A percentile compares a stretch with the other conserved stretches of the same genome.
phyloP scores from a whole-genome alignment of 495 filamentous ascomycete species.

The Bacidia gigantensis region DNA sequence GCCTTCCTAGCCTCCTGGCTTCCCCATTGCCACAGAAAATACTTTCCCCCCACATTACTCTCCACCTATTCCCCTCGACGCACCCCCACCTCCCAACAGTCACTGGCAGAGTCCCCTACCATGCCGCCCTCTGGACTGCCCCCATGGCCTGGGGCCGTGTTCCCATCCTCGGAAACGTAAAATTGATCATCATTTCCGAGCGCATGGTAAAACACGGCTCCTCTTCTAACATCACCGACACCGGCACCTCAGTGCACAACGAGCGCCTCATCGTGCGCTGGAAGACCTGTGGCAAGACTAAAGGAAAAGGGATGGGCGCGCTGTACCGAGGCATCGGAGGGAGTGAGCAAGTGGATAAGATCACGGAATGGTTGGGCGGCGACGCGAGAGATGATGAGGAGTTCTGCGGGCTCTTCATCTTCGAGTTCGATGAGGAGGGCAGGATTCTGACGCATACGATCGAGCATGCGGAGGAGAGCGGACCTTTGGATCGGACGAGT shows the following conservation, averaged over 20 bases:
- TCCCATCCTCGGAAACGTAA: slow-evolving; percentile 77
- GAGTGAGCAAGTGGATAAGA: slow-evolving; percentile 35
- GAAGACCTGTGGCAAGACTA: slow-evolving; percentile 50
- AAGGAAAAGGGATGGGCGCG: slow-evolving; percentile 24
- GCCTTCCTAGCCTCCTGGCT: slow-evolving; percentile 73
- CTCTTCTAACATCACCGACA: slow-evolving; percentile 17
- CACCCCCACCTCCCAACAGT: slow-evolving; percentile 91
- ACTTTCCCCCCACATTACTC: slow-evolving; percentile 76
- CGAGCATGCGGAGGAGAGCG: slow-evolving; percentile 73
- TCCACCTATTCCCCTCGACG: slow-evolving; percentile 91
- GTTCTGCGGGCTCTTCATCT: slow-evolving; percentile 79
- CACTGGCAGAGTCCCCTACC: slow-evolving; percentile 76
- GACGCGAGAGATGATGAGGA: slow-evolving; percentile 34
- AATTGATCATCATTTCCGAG: slow-evolving; percentile 73
- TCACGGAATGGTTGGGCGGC: slow-evolving; percentile 32
- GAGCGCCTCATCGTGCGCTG: slow-evolving; percentile 82
- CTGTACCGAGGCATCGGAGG: slow-evolving; percentile 28
- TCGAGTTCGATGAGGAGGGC: slow-evolving; percentile 88
- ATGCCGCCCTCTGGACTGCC: slow-evolving; percentile 85
- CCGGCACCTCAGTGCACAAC: slow-evolving; percentile 24
- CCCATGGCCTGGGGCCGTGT: slow-evolving; percentile 91
- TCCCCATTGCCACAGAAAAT: slow-evolving; percentile 71
- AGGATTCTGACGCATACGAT: slow-evolving; percentile 77
- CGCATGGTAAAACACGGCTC: slow-evolving; percentile 52
- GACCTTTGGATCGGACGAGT: slow-evolving; percentile 53